Evolutionary conservation across 2,329 filamentous ascomycete genomes (phyloP), one percentile per base, ranked within the genome.

Genomic region (Diplodia corticola): DNA sequence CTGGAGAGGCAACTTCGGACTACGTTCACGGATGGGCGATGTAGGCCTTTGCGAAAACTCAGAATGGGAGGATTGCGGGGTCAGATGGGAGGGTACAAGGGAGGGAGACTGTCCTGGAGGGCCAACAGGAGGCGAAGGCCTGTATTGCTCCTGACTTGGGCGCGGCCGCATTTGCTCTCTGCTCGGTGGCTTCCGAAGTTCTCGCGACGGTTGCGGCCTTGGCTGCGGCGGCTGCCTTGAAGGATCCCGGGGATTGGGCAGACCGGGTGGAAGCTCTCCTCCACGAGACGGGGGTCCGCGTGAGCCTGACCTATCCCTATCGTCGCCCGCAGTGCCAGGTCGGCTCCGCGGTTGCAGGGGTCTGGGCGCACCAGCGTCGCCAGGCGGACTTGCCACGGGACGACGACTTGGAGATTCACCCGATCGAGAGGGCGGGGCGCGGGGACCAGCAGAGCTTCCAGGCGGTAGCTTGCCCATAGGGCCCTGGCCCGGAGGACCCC

Each of bases 31-130:
- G n/a, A 35, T 55, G n/a, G 64, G 64, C 15, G 64, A 65, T 44
- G 64, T 59, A 7, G 53, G 64, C 40, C 51, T 65, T 33, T 64
- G 64, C 20, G 68, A 70, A 51, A 80, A 71, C 46, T 80, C 79
- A 4, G 77, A 75, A 24, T 71, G 71, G 1, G 79, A 79, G 13
- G 78, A 77, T 59, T 80, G 75, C 4, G 79, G 78, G 6, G 76
- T 80, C 61, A 79, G 69, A 35, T 78, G 75, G 59, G 77, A 70
- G 26, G 78, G 72, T 22, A 40, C 28, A 17, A 61, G 57, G 6
- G 57, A 67, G n/a, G 72, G 55, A 30, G 73, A 70, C 12, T 70
- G 70, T 57, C 55, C 55, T 13, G 55, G 55, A 9, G 55, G 37
- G 15, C n/a, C 37, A 26, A 73, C 71, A 13, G 76, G 69, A 65